Base-by-base conservation (phyloP, 768 basidiomycete genomes). In the Tulasnella sp. region DNA sequence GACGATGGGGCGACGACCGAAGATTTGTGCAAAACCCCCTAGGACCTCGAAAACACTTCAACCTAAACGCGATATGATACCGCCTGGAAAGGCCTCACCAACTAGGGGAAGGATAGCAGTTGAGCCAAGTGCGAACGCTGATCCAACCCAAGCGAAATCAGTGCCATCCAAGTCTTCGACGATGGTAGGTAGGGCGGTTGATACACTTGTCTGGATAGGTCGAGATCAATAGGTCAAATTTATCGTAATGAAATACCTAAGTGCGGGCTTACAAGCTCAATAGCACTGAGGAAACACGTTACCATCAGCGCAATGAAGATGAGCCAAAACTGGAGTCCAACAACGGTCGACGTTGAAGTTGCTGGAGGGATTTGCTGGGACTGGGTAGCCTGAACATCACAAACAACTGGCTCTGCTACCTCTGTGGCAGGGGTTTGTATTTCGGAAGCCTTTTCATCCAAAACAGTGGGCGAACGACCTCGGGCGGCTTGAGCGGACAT, bases 1-100 rank as follows among this genome's bases (percentile, higher is more conserved):
- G 22, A 87, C 82, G 28, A 86, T 82, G 2, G 86, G 85, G 11
- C 83, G 83, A 1, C 87, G 83, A 0, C 87, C 87, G 78, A 88
- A 87, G 12, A 87, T 83, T 75, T 87, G 82, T 2, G 86, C 86
- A 1, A 87, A 72, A 34, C 83, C 83, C 75, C 64, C 78, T 72
- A 41, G 2, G 41, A 40, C 20, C n/a, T 2, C 11, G 8, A 75
- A 31, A 34, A 41, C 11, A 4, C 18, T 41, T 20, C 12, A 42
- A 24, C 9, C 16, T 24, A 28, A 40, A 42, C 4, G 31, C 60
- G 20, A 22, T 34, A 18, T n/a, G 5, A n/a, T 18, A n/a, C 14
- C 8, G 4, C 11, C 24, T 0, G 85, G 86, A 24, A 81, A 83
- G 84, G 37, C n/a, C 16, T 85, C 85, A 4, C 88, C 87, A 42